phyloP scores from a whole-genome alignment of 2,329 filamentous ascomycete genomes.

The Trichoderma asperellum region DNA sequence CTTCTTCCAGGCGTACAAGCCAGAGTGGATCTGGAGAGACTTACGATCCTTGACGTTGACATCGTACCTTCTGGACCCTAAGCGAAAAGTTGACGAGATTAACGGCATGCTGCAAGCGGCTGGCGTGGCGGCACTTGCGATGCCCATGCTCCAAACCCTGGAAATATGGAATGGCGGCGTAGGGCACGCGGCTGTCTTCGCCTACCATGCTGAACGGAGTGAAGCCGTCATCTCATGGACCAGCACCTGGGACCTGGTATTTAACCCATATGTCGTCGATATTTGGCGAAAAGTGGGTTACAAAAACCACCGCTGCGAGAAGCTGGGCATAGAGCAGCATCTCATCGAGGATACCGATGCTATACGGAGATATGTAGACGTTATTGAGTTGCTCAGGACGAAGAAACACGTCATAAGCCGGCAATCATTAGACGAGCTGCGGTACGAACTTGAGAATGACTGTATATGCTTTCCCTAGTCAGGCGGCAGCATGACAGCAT shows the following conservation, averaged over 20 bases:
- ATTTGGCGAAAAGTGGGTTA: background rate
- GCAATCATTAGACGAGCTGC: slow-evolving; percentile 5
- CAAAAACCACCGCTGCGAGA: background rate
- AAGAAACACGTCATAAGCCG: background rate
- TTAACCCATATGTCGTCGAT: slow-evolving; percentile 1
- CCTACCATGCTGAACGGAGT: background rate
- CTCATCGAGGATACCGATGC: background rate
- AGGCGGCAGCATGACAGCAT: too few species aligned
- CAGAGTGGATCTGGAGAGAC: slow-evolving; percentile 15
- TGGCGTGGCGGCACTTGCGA: slow-evolving; percentile 7
- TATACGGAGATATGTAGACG: slow-evolving; percentile 4
- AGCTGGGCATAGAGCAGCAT: background rate
- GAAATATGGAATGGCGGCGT: slow-evolving; percentile 23
- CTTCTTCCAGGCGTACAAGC: slow-evolving; percentile 15
- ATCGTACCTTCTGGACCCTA: background rate
- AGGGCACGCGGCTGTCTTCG: slow-evolving; percentile 15
- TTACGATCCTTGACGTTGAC: slow-evolving; percentile 17
- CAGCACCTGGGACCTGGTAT: slow-evolving; percentile 2
- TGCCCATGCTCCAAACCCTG: slow-evolving; percentile 13
- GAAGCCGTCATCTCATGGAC: background rate
- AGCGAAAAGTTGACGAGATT: background rate
- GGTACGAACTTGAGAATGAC: background rate
- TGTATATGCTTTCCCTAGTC: slow-evolving; percentile 10
- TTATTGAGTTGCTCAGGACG: background rate
- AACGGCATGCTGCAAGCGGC: slow-evolving; percentile 2